These are phyloP conservation scores for Escovopsis sp. DNA, from an alignment of 2,329 filamentous ascomycete genomes.

Conservation along the genomic window DNA sequence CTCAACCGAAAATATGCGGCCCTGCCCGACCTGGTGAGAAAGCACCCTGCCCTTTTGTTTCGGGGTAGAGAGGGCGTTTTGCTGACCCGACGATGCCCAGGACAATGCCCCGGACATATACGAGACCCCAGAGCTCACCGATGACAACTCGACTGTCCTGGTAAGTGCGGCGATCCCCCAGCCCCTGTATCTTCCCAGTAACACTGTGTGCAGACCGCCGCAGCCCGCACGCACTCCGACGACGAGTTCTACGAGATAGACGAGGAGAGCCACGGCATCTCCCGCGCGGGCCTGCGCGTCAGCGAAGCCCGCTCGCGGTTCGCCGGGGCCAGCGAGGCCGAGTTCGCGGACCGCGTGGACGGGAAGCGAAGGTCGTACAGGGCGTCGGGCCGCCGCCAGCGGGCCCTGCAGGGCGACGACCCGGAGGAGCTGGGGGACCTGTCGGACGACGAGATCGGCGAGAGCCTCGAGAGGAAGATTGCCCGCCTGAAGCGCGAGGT, in stretches of 20 bases:
- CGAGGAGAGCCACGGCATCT: constrained; percentile 53
- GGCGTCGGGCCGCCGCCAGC: constrained; percentile 52
- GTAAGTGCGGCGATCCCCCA: constrained; percentile 33
- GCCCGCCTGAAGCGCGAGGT: constrained; percentile 73
- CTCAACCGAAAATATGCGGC: constrained; percentile 71
- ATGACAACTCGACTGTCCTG: constrained; percentile 74
- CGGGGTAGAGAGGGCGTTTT: constrained; percentile 5
- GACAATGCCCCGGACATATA: constrained; percentile 91
- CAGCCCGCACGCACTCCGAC: constrained; percentile 42
- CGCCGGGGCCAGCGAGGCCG: constrained; percentile 63
- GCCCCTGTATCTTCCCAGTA: constrained; percentile 8
- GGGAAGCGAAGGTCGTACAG: constrained; percentile 75
- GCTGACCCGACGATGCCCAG: constrained; percentile 27
- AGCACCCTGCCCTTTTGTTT: constrained; percentile 2
- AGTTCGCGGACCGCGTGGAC: constrained; percentile 81
- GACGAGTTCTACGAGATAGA: constrained; percentile 49
- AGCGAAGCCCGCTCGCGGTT: constrained; percentile 72
- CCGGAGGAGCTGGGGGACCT: constrained; percentile 57
- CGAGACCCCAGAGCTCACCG: constrained; percentile 85
- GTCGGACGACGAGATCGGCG: constrained; percentile 62
- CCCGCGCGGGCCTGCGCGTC: constrained; percentile 60
- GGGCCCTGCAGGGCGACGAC: constrained; percentile 47
- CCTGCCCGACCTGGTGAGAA: constrained; percentile 58
- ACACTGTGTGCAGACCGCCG: constrained; percentile 31
- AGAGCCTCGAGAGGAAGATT: constrained; percentile 64